Conservation (phyloP, 352 stramenopile species). For the Phytopythium aichiense region DNA sequence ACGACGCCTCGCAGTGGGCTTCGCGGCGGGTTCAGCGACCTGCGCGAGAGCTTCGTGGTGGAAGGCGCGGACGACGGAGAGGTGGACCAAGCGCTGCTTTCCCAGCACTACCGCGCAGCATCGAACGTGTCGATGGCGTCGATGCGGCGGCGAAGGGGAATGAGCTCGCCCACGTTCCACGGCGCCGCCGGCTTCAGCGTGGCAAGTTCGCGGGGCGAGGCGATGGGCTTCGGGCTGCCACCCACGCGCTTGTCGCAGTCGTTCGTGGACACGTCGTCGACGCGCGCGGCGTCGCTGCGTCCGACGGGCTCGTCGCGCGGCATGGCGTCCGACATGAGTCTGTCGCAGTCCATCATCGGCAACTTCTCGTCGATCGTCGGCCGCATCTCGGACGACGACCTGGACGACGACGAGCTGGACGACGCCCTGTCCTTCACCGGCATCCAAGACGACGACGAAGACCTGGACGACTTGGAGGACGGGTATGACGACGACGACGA, state of each 20-base stretch:
- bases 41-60: conserved; percentile 35
- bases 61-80: conserved; percentile 9
- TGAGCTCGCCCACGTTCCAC: conserved; percentile 21
- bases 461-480: conserved; percentile 13
- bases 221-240: conserved; percentile 31
- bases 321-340: conserved; percentile 56
- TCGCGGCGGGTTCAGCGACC: conserved; percentile 28
- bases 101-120: background rate
- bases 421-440: conserved; percentile 30
- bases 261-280: conserved; percentile 27
- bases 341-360: conserved; percentile 67
- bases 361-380: conserved; percentile 69
- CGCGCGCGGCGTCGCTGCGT: conserved; percentile 5
- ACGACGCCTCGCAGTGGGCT: conserved; percentile 5
- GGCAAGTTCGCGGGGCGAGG: conserved; percentile 25
- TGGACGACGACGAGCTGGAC: conserved; percentile 54
- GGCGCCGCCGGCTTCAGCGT: conserved; percentile 5
- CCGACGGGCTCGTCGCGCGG: conserved; percentile 19
- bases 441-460: conserved; percentile 33
- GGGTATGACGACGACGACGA: background rate
- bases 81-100: background rate
- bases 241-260: conserved; percentile 36
- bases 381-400: conserved; percentile 52
- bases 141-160: conserved; percentile 10
- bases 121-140: background rate